Evolutionary conservation across 768 basidiomycete genomes (phyloP).

Genomic region (Hygrophoropsis aurantiaca): DNA sequence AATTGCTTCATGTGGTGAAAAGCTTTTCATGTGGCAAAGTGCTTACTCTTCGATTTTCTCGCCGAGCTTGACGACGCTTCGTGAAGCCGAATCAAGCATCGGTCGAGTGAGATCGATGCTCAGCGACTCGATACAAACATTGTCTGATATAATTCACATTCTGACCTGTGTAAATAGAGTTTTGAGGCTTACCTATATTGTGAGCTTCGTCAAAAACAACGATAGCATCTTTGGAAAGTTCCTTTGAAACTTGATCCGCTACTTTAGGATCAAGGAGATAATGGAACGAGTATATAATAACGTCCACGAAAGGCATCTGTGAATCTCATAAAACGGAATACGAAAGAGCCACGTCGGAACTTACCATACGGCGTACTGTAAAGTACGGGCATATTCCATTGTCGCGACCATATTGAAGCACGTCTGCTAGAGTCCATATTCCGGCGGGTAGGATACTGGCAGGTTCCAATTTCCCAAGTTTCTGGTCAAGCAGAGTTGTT

Average conservation of each 20-base stretch:
- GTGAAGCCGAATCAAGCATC: constrained; percentile 92
- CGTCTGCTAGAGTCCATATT: constrained; percentile 92
- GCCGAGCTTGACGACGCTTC: constrained; percentile 81
- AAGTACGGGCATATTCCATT: constrained; percentile 94
- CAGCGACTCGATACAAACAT: constrained; percentile 97
- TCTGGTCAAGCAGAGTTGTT: constrained; percentile 45
- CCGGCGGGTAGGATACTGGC: constrained; percentile 82
- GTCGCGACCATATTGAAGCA: constrained; percentile 84
- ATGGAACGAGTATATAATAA: constrained; percentile 99
- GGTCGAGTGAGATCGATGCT: constrained; percentile 97
- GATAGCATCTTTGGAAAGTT: constrained; percentile 96
- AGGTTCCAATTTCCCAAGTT: constrained; percentile 76
- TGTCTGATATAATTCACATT: constrained; percentile 52
- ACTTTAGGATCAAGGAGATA: constrained; percentile 98
- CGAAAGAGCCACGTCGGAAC: constrained; percentile 14
- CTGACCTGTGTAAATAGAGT: background rate
- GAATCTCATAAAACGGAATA: constrained; percentile 5
- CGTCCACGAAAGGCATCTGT: constrained; percentile 94
- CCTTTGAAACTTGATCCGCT: constrained; percentile 97
- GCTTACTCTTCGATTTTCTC: constrained; percentile 95
- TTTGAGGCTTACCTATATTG: constrained; percentile 75
- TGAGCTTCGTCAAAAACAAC: constrained; percentile 99
- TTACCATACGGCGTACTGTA: constrained; percentile 91
- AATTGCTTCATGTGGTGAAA: constrained; percentile 3
- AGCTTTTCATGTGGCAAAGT: background rate